Percentiles rank a stretch among this genome's conserved stretches.
phyloP scores from a whole-genome alignment of 75 land plant species.

The Picea glauca region DNA sequence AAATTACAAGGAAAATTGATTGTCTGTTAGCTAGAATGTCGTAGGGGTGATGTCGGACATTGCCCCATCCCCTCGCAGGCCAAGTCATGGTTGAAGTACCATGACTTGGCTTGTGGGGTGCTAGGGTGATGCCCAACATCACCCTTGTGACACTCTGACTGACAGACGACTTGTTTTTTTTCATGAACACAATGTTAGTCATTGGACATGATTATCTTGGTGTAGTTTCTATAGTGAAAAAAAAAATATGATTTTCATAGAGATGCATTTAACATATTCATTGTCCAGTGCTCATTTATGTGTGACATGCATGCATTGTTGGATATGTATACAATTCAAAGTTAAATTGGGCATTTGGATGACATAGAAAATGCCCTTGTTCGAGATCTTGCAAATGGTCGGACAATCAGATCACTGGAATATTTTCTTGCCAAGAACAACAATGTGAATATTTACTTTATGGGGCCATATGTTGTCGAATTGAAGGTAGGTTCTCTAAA shows the following conservation, averaged over 20 bases:
- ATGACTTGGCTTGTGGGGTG: too few relatives aligned
- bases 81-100: too few relatives aligned
- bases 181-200: not conserved
- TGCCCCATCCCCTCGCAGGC: too few relatives aligned
- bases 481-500: too few relatives aligned
- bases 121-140: too few relatives aligned
- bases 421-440: conserved; percentile 79
- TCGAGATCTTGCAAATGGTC: too few relatives aligned
- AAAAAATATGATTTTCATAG: not conserved
- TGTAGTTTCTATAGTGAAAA: not conserved
- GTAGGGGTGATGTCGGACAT: too few relatives aligned
- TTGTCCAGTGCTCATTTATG: not conserved
- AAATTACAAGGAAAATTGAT: too few relatives aligned
- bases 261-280: not conserved
- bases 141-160: too few relatives aligned
- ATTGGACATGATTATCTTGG: too few relatives aligned
- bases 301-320: conserved; percentile 63
- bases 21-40: too few relatives aligned
- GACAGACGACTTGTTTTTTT: not conserved
- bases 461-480: conserved; percentile 88
- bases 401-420: conserved; percentile 87
- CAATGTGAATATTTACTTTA: conserved; percentile 83
- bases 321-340: conserved; percentile 89
- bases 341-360: conserved; percentile 88
- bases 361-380: conserved; percentile 85